phyloP scores from a whole-genome alignment of 2,329 filamentous ascomycete genomes.

The Furcasterigmium sp. region DNA sequence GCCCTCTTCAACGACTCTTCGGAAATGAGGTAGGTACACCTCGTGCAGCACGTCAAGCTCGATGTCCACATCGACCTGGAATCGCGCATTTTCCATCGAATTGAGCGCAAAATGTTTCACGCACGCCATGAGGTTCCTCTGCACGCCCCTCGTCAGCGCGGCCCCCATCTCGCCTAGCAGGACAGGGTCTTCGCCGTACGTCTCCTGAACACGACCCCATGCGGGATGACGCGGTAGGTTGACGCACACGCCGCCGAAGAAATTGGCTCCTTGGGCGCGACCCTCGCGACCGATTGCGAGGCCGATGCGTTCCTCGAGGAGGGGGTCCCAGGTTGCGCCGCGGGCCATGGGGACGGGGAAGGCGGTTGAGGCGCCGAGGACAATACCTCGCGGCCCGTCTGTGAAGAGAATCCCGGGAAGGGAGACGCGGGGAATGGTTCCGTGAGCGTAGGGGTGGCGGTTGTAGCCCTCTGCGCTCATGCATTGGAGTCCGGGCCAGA shows the following conservation, averaged over 20 bases:
- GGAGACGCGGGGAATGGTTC: slow-evolving; percentile 8
- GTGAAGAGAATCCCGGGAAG: slow-evolving; percentile 12
- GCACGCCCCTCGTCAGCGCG: slow-evolving; percentile 11
- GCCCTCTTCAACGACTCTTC: slow-evolving; percentile 11
- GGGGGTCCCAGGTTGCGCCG: slow-evolving; percentile 15
- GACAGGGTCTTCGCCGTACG: slow-evolving; percentile 15
- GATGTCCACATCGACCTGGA: slow-evolving; percentile 14
- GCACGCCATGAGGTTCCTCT: slow-evolving; percentile 15
- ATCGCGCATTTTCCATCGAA: slow-evolving; percentile 17
- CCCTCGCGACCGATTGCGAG: slow-evolving; percentile 15
- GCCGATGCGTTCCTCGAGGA: slow-evolving; percentile 12
- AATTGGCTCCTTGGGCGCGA: slow-evolving; percentile 13
- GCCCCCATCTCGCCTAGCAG: slow-evolving; percentile 14
- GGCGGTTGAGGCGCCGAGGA: slow-evolving; percentile 10
- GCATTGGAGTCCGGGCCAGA: background rate
- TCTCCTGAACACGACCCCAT: slow-evolving; percentile 17
- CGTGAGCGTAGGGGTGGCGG: slow-evolving; percentile 2
- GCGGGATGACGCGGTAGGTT: slow-evolving; percentile 17
- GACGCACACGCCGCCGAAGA: slow-evolving; percentile 14
- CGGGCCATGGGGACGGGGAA: slow-evolving; percentile 16
- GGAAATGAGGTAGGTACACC: slow-evolving; percentile 15
- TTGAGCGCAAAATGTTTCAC: slow-evolving; percentile 17
- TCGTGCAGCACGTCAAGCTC: slow-evolving; percentile 13
- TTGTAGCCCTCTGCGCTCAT: background rate
- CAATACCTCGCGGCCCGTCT: slow-evolving; percentile 13